Evolutionary conservation across 1,139 yeast species (phyloP), one percentile per base, ranked within the genome.

Genomic region (Suhomyces anneliseae): DNA sequence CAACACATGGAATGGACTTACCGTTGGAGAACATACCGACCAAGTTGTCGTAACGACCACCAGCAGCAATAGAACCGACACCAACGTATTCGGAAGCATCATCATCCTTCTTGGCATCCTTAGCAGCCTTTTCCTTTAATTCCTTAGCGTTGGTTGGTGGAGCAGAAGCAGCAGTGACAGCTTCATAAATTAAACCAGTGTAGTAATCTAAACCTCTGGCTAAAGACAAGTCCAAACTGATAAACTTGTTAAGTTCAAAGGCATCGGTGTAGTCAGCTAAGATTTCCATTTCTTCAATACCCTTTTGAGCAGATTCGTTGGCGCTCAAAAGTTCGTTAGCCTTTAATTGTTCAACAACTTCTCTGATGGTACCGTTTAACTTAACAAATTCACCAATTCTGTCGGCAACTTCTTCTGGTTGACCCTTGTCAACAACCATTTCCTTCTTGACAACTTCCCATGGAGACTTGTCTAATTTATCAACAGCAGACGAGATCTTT

Each of bases 131-230:
- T 50, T 76, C 79, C 64, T 85, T 83, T 60, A 83, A 69, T 60
- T 82, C 86, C 36, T 72, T 75, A 10, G 93, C 93, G 63, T 86
- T 84, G 40, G 75, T 72, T 46, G 99, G 99, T 27, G 99, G 96
- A 19, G 97, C 97, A 39, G 97, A 88, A 36, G 92, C 97, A 24
- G 85, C 79, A 27, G 98, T 93, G 43, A 93, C 97, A 40, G 95
- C 97, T 70, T 93, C 99, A 68, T 90, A 93, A 57, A 93, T 93
- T 55, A 93, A 79, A 38, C 99, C 99, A 27, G 99, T 93, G 72
- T 93, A 93, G 70, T 93, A 93, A 69, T 93, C 99, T 61, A 93
- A 81, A 43, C 99, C 99, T 76, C 99, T 85, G 34, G 99, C 99
- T 55, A 93, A 76, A 4, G 98, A 92, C 67, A 93, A 78, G 66